Evolutionary conservation across 768 basidiomycete species (phyloP).

Genomic region (Clavulina sp.): DNA sequence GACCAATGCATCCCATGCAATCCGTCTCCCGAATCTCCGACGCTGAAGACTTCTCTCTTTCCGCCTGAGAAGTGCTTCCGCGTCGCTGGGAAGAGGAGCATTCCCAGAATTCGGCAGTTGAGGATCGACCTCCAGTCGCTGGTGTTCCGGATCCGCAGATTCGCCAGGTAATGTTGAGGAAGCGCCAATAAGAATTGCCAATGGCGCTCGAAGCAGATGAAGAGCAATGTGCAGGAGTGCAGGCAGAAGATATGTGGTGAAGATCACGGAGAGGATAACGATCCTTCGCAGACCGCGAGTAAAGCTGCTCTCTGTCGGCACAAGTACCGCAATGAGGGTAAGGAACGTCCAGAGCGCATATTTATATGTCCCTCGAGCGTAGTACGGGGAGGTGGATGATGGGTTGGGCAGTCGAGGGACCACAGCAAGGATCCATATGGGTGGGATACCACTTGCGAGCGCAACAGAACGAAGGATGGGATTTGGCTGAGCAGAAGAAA

Average conservation of each 20-base stretch:
- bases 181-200: neutral
- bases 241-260: neutral
- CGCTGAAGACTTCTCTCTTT: slow-evolving; percentile 78
- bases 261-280: neutral
- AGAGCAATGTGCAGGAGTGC: neutral
- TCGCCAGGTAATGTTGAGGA: too few relatives aligned
- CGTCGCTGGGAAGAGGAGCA: slow-evolving; percentile 9
- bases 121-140: neutral
- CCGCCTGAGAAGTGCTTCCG: slow-evolving; percentile 44
- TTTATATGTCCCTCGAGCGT: neutral
- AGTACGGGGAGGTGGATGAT: neutral
- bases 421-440: neutral
- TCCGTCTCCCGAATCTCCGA: slow-evolving; percentile 46
- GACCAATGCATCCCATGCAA: slow-evolving; percentile 72
- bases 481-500: neutral
- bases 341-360: neutral
- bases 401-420: neutral
- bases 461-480: neutral
- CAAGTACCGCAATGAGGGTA: neutral
- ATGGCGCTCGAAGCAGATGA: neutral
- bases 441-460: neutral
- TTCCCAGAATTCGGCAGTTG: neutral
- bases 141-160: neutral
- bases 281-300: neutral
- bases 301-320: neutral